These are phyloP conservation scores for Radiomyces spectabilis DNA, from an alignment of 192 early-diverging fungal genomes.

Conservation along the genomic window DNA sequence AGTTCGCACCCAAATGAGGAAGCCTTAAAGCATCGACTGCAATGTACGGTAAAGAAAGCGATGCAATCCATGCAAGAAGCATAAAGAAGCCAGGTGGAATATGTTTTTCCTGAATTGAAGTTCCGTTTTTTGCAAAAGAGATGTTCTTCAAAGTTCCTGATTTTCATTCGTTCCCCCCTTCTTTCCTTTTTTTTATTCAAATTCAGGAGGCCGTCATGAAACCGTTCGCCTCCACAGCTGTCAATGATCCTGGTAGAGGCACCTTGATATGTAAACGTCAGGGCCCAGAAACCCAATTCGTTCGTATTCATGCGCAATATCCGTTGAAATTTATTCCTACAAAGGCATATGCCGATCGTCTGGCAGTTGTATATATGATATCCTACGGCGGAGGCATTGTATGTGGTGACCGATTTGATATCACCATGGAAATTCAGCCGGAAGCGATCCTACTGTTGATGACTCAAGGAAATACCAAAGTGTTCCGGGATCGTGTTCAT, in stretches of 20 bases:
- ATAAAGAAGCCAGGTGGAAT: too few relatives aligned
- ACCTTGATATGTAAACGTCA: slow-evolving; percentile 13
- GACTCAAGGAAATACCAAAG: slow-evolving; percentile 82
- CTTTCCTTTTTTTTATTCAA: too few relatives aligned
- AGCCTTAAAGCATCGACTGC: too few relatives aligned
- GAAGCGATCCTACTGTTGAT: slow-evolving; percentile 55
- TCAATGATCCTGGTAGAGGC: slow-evolving; percentile 18
- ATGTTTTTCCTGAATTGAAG: too few relatives aligned
- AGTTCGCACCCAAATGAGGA: too few relatives aligned
- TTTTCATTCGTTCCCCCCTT: too few relatives aligned
- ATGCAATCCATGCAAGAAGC: too few relatives aligned
- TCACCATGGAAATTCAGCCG: slow-evolving; percentile 42
- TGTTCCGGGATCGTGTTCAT: slow-evolving; percentile 52
- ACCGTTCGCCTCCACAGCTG: slow-evolving; percentile 6
- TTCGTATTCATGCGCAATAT: slow-evolving; percentile 33
- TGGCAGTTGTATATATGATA: slow-evolving; percentile 59
- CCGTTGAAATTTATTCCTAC: slow-evolving; percentile 53
- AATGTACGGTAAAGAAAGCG: too few relatives aligned
- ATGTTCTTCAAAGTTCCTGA: too few relatives aligned
- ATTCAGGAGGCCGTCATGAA: too few relatives aligned
- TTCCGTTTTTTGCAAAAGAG: too few relatives aligned
- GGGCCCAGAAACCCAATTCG: slow-evolving; percentile 15
- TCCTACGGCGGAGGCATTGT: slow-evolving; percentile 77
- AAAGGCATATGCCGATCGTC: slow-evolving; percentile 21
- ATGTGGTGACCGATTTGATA: slow-evolving; percentile 52